A percentile compares a stretch with the other conserved stretches of the same genome.
phyloP scores from a whole-genome alignment of 2,329 filamentous ascomycete genomes.

The Furcasterigmium furcatum region DNA sequence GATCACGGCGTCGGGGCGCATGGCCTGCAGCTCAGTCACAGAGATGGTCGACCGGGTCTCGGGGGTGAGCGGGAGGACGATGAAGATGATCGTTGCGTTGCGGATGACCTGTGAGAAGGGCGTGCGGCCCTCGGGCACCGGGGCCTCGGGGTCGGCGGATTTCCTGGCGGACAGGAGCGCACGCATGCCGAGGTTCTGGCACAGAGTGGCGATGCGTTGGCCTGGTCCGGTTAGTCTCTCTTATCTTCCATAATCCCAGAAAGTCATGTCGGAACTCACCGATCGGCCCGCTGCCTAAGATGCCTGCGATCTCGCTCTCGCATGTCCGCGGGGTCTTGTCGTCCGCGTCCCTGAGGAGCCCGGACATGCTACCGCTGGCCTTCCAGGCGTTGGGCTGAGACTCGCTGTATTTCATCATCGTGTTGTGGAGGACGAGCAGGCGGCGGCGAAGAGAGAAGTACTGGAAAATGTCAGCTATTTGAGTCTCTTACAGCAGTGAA shows the following conservation, averaged over 20 bases:
- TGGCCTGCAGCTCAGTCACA: constrained; percentile 9
- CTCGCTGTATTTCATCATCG: constrained; percentile 10
- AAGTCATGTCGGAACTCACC: constrained; percentile 3
- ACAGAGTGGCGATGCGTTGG: constrained; percentile 16
- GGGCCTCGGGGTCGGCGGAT: background rate
- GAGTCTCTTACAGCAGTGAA: too few relatives aligned
- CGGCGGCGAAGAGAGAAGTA: constrained; percentile 17
- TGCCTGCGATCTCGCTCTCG: constrained; percentile 18
- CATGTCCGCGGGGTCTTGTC: constrained; percentile 20
- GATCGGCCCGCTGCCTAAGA: constrained; percentile 21
- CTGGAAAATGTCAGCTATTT: background rate
- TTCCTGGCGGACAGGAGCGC: constrained; percentile 19
- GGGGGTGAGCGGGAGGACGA: constrained; percentile 17
- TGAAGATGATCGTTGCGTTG: constrained; percentile 17
- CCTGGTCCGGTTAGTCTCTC: constrained; percentile 1
- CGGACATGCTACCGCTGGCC: constrained; percentile 11
- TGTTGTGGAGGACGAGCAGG: constrained; percentile 15
- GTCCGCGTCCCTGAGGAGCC: constrained; percentile 10
- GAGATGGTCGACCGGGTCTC: constrained; percentile 16
- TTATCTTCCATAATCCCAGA: background rate
- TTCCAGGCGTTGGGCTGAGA: constrained; percentile 11
- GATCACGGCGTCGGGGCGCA: constrained; percentile 18
- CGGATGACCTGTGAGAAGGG: constrained; percentile 16
- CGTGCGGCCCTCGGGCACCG: constrained; percentile 5
- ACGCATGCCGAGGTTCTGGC: constrained; percentile 15